Percentiles rank a stretch among this genome's conserved stretches.
Conservation (phyloP, 116 monocot genomes). For the Papilionanthe hybrid region DNA sequence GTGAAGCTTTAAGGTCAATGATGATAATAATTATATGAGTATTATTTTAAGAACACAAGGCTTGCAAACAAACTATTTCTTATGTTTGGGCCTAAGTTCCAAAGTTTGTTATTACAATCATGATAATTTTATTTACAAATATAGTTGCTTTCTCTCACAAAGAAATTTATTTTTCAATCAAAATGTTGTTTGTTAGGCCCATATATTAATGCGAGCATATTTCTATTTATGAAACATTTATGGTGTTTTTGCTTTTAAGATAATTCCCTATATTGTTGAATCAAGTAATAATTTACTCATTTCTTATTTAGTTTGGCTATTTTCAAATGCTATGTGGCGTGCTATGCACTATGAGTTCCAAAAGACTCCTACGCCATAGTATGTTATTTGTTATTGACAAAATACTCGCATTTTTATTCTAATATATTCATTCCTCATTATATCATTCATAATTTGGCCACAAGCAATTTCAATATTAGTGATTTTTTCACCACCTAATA, state of each 20-base stretch:
- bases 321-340: not conserved
- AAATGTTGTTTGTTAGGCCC: not conserved
- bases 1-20: not conserved
- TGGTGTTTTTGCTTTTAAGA: not conserved
- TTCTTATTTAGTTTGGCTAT: not conserved
- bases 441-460: not conserved
- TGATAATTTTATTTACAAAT: not conserved
- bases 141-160: not conserved
- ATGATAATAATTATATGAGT: not conserved
- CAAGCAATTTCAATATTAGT: not conserved
- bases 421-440: not conserved
- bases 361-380: not conserved
- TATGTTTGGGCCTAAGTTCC: not conserved
- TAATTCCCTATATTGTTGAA: not conserved
- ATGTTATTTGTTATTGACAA: not conserved
- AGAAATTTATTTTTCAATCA: not conserved
- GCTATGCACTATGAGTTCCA: not conserved
- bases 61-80: not conserved
- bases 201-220: not conserved
- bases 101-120: not conserved
- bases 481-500: not conserved
- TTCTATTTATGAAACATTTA: not conserved
- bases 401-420: not conserved
- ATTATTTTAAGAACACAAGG: not conserved
- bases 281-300: not conserved